Conservation (phyloP, 768 basidiomycete species). For the Boletus rufocinnamomeus region DNA sequence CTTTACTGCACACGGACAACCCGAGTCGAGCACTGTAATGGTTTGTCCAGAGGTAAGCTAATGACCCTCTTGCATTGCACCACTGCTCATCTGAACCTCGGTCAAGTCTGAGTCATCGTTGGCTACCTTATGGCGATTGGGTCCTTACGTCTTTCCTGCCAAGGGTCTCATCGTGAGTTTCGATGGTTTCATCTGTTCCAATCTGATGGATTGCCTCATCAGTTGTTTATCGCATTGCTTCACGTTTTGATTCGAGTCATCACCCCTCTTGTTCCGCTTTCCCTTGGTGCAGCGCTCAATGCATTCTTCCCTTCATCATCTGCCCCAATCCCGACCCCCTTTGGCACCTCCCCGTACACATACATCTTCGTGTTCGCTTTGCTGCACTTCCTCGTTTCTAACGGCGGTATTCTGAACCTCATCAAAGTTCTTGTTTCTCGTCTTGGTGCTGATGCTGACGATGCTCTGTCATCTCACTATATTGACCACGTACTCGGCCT, state of each 20-base stretch:
- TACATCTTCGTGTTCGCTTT: constrained; percentile 68
- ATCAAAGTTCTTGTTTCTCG: constrained; percentile 79
- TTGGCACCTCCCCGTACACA: constrained; percentile 59
- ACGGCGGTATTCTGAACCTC: constrained; percentile 72
- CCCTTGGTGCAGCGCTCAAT: constrained; percentile 51
- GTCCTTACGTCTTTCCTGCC: constrained; percentile 23
- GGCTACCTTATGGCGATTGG: constrained; percentile 19
- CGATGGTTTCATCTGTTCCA: not conserved
- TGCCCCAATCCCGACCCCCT: constrained; percentile 22
- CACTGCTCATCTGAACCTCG: not conserved
- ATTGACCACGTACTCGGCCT: constrained; percentile 88
- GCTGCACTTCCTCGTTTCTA: constrained; percentile 73
- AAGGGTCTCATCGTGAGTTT: constrained; percentile 29
- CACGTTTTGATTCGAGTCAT: constrained; percentile 76
- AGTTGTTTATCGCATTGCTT: constrained; percentile 70
- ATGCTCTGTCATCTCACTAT: constrained; percentile 58
- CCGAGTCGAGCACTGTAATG: constrained; percentile 1
- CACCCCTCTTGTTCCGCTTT: constrained; percentile 69
- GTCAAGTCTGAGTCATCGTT: constrained; percentile 20
- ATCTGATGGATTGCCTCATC: constrained; percentile 8
- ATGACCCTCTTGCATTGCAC: not conserved
- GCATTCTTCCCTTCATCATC: constrained; percentile 21
- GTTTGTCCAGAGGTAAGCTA: constrained; percentile 14
- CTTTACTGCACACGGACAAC: constrained; percentile 43
- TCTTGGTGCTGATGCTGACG: constrained; percentile 87